phyloP scores from a whole-genome alignment of 768 basidiomycete species.

The Grammothele lineata region DNA sequence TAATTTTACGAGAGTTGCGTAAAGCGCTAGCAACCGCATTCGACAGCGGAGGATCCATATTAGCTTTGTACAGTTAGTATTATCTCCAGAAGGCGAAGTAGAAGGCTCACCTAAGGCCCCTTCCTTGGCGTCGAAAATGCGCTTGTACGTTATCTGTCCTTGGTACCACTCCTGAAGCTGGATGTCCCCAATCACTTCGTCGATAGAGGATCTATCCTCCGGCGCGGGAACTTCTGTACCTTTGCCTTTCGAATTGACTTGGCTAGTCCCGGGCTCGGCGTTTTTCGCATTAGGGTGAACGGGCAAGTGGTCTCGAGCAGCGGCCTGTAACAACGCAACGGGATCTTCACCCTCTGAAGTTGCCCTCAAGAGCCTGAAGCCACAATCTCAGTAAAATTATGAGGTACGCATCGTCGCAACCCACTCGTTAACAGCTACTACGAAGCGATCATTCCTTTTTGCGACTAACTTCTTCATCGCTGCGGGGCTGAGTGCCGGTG shows the following conservation, averaged over 20 bases:
- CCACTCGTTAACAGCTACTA: conserved; percentile 65
- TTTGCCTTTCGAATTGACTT: conserved; percentile 11
- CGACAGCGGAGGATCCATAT: conserved; percentile 56
- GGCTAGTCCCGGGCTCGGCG: conserved; percentile 1
- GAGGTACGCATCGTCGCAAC: neutral
- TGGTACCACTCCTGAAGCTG: conserved; percentile 59
- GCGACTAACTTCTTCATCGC: conserved; percentile 69
- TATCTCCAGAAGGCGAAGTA: too few species aligned
- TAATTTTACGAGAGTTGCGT: conserved; percentile 53
- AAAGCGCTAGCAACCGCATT: conserved; percentile 52
- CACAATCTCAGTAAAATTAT: neutral
- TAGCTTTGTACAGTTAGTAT: conserved; percentile 27
- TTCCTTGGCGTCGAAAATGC: conserved; percentile 48
- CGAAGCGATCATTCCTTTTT: conserved; percentile 62
- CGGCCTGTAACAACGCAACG: conserved; percentile 55
- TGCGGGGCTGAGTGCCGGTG: conserved; percentile 46
- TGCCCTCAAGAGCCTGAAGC: conserved; percentile 53
- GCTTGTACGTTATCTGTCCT: conserved; percentile 60
- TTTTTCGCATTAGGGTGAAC: conserved; percentile 42
- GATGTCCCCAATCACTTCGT: conserved; percentile 55
- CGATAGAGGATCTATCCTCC: conserved; percentile 53
- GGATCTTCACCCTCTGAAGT: conserved; percentile 54
- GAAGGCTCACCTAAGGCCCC: conserved; percentile 50
- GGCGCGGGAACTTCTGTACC: conserved; percentile 33
- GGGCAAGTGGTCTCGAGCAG: conserved; percentile 69